These are phyloP conservation scores for Nitzschia palea DNA, from an alignment of 108 stramenopile species.

Conservation along the genomic window DNA sequence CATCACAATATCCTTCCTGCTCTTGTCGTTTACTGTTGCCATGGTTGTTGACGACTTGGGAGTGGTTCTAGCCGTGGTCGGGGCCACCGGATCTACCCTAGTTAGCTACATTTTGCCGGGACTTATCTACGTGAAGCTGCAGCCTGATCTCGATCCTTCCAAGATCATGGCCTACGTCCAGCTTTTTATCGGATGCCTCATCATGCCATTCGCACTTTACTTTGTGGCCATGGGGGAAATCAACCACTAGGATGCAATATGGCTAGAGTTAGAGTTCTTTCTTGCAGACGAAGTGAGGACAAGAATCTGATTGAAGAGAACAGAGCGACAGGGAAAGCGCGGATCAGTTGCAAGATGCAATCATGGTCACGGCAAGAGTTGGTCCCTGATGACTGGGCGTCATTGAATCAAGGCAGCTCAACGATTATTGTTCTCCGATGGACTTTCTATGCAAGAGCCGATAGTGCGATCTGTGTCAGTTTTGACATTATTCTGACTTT, in stretches of 20 bases:
- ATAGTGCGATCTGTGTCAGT: no score
- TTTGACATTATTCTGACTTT: no score
- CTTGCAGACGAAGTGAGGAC: no score
- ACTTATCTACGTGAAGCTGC: conserved; percentile 52
- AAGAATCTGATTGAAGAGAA: no score
- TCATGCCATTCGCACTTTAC: conserved; percentile 52
- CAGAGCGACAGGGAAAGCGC: no score
- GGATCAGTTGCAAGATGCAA: no score
- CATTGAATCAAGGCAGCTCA: no score
- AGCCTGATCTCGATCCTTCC: conserved; percentile 15
- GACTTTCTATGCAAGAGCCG: no score
- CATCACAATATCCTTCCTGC: conserved; percentile 49
- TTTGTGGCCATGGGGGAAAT: conserved; percentile 18
- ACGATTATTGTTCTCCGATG: no score
- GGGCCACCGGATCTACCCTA: conserved; percentile 71
- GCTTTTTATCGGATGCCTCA: conserved; percentile 35
- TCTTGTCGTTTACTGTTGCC: conserved; percentile 45
- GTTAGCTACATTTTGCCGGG: conserved; percentile 74
- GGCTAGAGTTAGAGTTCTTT: no score
- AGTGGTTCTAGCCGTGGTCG: conserved; percentile 58
- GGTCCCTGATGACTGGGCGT: no score
- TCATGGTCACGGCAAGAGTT: no score
- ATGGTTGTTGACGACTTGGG: conserved; percentile 54
- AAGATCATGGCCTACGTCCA: conserved; percentile 35
- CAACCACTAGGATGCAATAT: neutral